Percentiles rank a stretch among this genome's conserved stretches.
These are phyloP conservation scores for Penicillium sp. DNA, from an alignment of 2,329 filamentous ascomycete genomes.

Conservation along the genomic window DNA sequence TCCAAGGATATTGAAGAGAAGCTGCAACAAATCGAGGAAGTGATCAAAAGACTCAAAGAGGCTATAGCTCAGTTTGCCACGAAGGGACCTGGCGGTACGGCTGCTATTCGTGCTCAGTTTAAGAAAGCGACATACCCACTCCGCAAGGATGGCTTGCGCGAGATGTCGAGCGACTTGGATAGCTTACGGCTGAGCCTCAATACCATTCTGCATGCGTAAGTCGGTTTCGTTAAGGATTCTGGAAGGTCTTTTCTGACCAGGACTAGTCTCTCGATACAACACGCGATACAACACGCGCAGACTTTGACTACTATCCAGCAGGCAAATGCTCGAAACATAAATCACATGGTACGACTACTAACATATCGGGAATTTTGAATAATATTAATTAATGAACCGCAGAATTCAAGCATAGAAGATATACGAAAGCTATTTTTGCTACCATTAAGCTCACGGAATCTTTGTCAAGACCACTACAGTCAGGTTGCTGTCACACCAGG, in stretches of 20 bases:
- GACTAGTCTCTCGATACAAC: constrained; percentile 5
- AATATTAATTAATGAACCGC: background rate
- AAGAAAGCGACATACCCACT: constrained; percentile 20
- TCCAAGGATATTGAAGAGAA: background rate
- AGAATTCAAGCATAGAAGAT: background rate
- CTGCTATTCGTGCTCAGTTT: constrained; percentile 13
- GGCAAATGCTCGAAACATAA: background rate
- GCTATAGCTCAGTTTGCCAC: constrained; percentile 9
- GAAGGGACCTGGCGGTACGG: constrained; percentile 5
- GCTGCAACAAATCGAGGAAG: constrained; percentile 5
- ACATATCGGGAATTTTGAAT: background rate
- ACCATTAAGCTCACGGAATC: background rate
- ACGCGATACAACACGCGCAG: constrained; percentile 6
- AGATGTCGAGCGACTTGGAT: constrained; percentile 15
- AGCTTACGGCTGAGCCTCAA: constrained; percentile 8
- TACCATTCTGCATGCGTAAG: constrained; percentile 15
- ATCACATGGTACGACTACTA: background rate
- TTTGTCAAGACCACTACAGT: background rate
- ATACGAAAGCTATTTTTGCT: background rate
- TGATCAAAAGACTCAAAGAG: constrained; percentile 10
- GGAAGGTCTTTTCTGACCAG: constrained; percentile 6
- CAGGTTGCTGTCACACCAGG: background rate
- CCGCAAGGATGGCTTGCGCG: constrained; percentile 17
- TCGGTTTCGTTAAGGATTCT: constrained; percentile 3
- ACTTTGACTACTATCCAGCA: constrained; percentile 10